Evolutionary conservation across 2,329 filamentous ascomycete species (phyloP), one percentile per base, ranked within the genome.

Genomic region (Salinomyces thailandicus): DNA sequence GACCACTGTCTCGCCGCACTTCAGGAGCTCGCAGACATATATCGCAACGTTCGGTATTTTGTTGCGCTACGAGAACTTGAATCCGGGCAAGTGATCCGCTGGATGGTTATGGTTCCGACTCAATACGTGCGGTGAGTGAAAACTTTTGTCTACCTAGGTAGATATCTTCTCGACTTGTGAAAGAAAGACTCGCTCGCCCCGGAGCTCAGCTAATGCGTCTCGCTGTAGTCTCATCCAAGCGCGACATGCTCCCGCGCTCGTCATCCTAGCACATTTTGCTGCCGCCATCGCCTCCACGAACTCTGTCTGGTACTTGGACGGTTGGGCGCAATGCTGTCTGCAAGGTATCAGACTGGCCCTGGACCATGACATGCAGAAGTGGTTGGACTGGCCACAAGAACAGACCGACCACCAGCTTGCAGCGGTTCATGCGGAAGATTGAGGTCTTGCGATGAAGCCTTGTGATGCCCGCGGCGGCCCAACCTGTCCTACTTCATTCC

Each of bases 211-310:
- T 33, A 24, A 13, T 20, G 18, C 11, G 5, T 14, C 16, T 30
- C 36, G 29, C 8, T 12, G 5, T 20, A 14, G 31, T 14, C 16
- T 46, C 12, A 43, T 52, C 13, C 38, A 43, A 16, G 36, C 38
- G 5, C 36, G 37, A 9, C 28, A 48, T 17, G 44, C 41, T 5
- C 38, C 44, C 4, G 44, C 50, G 9, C 38, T 54, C 3, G 39
- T 54, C 12, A 43, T 52, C 6, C 35, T 51, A 1, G 48, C 47
- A 3, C 43, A 52, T 35, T 54, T 46, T 31, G 44, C 45, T 1
- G 39, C 46, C 2, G 43, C 47, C 2, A 41, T 44, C 7, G 16
- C 40, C 12, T 34, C 38, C 29, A 15, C 47, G 5, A 26, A 33
- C n/a, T 31, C 36, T 7, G 42, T 31, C 5, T 52, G 50, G 50